These are phyloP conservation scores for Alternaria brassicae DNA, from an alignment of 2,329 filamentous ascomycete genomes.

Conservation along the genomic window DNA sequence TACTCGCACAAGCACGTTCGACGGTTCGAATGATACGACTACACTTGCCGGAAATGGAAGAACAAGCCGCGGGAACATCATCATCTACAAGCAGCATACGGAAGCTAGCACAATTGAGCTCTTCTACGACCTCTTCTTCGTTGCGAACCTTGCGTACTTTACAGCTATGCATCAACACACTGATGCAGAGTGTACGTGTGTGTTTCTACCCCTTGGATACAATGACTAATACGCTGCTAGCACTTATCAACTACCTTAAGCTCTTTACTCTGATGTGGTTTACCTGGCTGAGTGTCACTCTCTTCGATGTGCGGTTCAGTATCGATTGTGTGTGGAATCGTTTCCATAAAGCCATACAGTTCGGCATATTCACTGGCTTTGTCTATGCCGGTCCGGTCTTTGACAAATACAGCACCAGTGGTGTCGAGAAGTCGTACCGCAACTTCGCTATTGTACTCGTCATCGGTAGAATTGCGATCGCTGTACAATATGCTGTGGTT, in stretches of 20 bases:
- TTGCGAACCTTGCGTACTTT: constrained; percentile 71
- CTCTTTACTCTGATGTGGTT: constrained; percentile 69
- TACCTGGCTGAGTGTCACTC: constrained; percentile 68
- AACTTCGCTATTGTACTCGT: constrained; percentile 29
- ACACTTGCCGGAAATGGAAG: constrained; percentile 23
- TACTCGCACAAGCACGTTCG: constrained; percentile 9
- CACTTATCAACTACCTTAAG: constrained; percentile 56
- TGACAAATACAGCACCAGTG: constrained; percentile 31
- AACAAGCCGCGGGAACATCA: constrained; percentile 30
- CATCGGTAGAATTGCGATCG: constrained; percentile 25
- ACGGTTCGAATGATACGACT: constrained; percentile 15
- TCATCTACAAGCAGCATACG: constrained; percentile 37
- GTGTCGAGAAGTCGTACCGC: constrained; percentile 23
- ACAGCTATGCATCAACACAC: constrained; percentile 63
- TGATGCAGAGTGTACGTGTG: constrained; percentile 47
- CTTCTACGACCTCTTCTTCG: constrained; percentile 68
- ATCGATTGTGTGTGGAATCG: constrained; percentile 70
- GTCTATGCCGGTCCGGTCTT: constrained; percentile 62
- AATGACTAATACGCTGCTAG: constrained; percentile 13
- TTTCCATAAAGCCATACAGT: constrained; percentile 64
- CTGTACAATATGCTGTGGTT: constrained; percentile 31
- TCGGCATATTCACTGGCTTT: constrained; percentile 70
- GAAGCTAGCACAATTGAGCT: constrained; percentile 64
- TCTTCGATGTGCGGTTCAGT: constrained; percentile 71
- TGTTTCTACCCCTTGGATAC: neutral